Percentiles rank a stretch among this genome's conserved stretches.
Conservation (phyloP, 2,329 filamentous ascomycete species). For the Thielaviopsis musarum region DNA sequence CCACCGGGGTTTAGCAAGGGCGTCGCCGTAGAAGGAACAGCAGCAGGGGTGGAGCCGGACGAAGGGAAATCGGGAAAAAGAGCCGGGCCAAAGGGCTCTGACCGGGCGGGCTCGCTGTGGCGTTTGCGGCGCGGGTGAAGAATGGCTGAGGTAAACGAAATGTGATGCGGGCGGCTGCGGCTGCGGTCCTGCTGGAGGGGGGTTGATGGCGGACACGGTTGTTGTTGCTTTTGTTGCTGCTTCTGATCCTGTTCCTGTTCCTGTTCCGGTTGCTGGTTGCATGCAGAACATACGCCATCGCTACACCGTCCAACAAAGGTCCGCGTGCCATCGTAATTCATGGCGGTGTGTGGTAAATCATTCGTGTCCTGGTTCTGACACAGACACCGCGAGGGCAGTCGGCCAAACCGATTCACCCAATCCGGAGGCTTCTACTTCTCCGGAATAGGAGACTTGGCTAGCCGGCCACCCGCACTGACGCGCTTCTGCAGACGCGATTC, state of each 20-base stretch:
- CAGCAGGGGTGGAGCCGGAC: too few relatives aligned
- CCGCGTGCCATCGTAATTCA: not conserved
- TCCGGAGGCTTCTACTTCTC: conserved; percentile 34
- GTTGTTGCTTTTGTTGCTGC: too few relatives aligned
- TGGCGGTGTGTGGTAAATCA: not conserved
- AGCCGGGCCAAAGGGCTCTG: not conserved
- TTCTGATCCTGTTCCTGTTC: not conserved
- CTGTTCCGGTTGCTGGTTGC: not conserved
- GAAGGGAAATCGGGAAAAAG: not conserved
- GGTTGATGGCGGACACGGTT: not conserved
- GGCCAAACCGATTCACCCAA: conserved; percentile 13
- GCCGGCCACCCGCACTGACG: conserved; percentile 57
- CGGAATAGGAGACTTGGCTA: conserved; percentile 48
- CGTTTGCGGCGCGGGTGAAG: conserved; percentile 5
- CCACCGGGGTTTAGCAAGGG: too few relatives aligned
- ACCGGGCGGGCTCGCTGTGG: not conserved
- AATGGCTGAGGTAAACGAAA: conserved; percentile 6
- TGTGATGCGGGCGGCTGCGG: not conserved
- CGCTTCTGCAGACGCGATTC: conserved; percentile 60
- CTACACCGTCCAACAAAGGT: not conserved
- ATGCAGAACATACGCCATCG: not conserved
- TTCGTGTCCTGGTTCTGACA: not conserved
- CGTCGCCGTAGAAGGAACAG: too few relatives aligned
- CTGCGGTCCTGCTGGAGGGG: not conserved
- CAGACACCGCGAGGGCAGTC: conserved; percentile 7